Base-by-base conservation (phyloP, 1,284 basidiomycete genomes). In the Vanrija humicola region DNA sequence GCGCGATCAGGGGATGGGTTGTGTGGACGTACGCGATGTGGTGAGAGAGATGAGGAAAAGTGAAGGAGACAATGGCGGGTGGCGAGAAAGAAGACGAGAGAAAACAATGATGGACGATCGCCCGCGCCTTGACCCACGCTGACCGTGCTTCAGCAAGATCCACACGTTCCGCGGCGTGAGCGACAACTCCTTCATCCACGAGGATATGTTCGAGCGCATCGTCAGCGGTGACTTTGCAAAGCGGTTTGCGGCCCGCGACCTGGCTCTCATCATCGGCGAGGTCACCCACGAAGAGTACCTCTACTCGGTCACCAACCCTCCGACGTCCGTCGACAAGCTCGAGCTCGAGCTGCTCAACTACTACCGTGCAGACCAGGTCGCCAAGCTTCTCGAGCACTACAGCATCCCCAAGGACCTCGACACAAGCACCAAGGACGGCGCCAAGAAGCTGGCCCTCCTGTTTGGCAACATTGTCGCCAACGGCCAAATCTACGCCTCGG, bases 161-260 rank as follows among this genome's bases (percentile, higher is more conserved):
- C 60, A 60, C 57, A 67, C 65, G 0, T 67, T 67, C 56, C 60
- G 65, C 25, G 61, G 51, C 21, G 64, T 65, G 16, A 54, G 57
- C 23, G 65, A 67, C 48, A 58, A 58, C 43, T 55, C 61, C 16
- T 67, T 67, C 46, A 54, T 67, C 53, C 61, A 54, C 46, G 18
- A 38, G 5, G 39, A 60, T 29, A 53, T 55, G 49, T 52, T 55
- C 38, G 46, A 50, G 14, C 29, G 50, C 25, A 56, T 62, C 21
- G 39, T 25, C 21, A 46, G 56, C 45, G 65, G 65, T 5, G 45
- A 55, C 43, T 51, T 64, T 29, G 65, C 65, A 2, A 28, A 46
- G 4, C 46, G 53, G 47, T 58, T 64, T 34, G 56, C 54, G 14
- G 47, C 44, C 21, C 61, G 62, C 46, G 55, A 55, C 42, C 62